Conservation (phyloP, 345 rosid species). For the Cardiospermum halicacabum region DNA sequence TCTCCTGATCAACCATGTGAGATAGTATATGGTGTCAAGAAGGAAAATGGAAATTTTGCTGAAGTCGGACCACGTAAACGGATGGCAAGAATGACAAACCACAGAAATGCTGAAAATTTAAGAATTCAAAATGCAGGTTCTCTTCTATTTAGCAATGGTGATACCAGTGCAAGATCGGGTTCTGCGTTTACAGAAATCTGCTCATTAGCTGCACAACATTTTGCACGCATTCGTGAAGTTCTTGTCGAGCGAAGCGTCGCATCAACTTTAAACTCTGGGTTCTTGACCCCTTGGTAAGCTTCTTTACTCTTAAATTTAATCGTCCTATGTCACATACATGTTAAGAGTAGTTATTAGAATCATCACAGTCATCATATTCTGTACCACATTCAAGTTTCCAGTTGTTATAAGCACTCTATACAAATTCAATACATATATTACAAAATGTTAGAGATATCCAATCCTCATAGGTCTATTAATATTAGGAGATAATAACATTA, state of each 20-base stretch:
- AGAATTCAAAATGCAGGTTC: constrained; percentile 56
- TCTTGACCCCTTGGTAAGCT: constrained; percentile 89
- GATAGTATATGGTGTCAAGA: constrained; percentile 44
- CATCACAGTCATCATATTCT: no score
- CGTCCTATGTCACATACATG: background rate
- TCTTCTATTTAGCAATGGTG: constrained; percentile 56
- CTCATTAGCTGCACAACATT: constrained; percentile 83
- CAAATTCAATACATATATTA: no score
- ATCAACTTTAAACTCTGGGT: constrained; percentile 86
- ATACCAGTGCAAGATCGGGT: constrained; percentile 45
- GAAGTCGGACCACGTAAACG: constrained; percentile 81
- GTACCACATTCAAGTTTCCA: background rate
- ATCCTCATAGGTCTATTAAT: no score
- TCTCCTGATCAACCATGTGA: constrained; percentile 95
- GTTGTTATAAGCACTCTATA: no score
- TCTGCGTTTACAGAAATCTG: constrained; percentile 85
- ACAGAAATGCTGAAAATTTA: constrained; percentile 48
- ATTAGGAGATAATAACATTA: no score
- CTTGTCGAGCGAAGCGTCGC: constrained; percentile 89
- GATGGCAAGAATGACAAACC: constrained; percentile 56
- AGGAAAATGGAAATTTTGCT: constrained; percentile 61
- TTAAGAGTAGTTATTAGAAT: background rate
- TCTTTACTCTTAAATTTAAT: background rate
- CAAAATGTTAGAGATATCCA: no score
- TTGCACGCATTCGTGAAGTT: constrained; percentile 86